Base-by-base conservation (phyloP, 2,329 filamentous ascomycete genomes). In the Fusarium ramigenum region DNA sequence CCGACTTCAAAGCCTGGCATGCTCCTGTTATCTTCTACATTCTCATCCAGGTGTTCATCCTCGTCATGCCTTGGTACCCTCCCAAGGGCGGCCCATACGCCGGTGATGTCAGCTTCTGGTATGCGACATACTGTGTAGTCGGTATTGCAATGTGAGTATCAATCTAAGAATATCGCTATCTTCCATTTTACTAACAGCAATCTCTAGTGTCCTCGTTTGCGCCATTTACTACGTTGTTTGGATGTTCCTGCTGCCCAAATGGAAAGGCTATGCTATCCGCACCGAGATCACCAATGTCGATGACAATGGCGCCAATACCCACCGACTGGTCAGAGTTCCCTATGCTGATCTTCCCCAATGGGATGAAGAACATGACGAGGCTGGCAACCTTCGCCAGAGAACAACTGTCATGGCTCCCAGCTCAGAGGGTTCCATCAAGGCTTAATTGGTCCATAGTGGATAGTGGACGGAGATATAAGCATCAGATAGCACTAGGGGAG, bases 51-150 rank as follows among this genome's bases (percentile, higher is more conserved):
- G 63, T 90, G 0, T 93, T 90, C 66, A 82, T 93, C 49, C 81
- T 94, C 5, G 85, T 90, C 21, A 92, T 93, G 85, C 92, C 92
- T 0, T 94, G 92, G 92, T 92, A 90, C 72, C 92, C 92, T 4
- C 92, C 92, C 0, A 83, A 84, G 2, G 86, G 83, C 1, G 92
- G 92, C 0, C 83, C 83, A 0, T 86, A 87, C 39, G 89, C 87
- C 0, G 92, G 91, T 0, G 88, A 91, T 63, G 91, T 93, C 4
- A 91, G 88, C 60, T 94, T 94, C 80, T 94, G 90, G 89, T 94
- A 93, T 72, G 91, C 86, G 3, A 93, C 91, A 0, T 93, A 93
- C 74, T 87, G 88, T 25, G 88, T 90, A 0, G 87, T 89, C 2
- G 91, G 92, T 1, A 86, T 93, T 64, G 90, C 79, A 19, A 86